Evolutionary conservation across 2,329 filamentous ascomycete genomes (phyloP).

Genomic region (Fusarium nisikadoi): DNA sequence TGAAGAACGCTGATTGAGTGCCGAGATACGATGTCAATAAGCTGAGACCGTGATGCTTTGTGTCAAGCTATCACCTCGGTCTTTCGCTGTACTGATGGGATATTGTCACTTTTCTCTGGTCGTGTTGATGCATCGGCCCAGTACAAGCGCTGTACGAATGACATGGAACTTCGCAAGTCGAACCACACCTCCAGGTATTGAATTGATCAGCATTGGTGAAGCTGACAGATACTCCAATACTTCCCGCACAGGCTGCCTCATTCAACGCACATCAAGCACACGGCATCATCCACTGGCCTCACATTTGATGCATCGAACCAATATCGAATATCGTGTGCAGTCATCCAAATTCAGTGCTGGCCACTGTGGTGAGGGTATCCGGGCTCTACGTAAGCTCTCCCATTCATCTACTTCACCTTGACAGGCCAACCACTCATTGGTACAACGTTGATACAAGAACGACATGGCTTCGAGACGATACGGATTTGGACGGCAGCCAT

Average conservation of each 20-base stretch:
- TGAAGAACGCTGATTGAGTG: not conserved
- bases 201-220: not conserved
- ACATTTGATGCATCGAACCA: not conserved
- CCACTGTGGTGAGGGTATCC: fast-evolving
- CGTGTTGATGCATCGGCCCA: not conserved
- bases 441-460: not conserved
- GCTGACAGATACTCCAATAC: not conserved
- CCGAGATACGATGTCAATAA: fast-evolving
- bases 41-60: not conserved
- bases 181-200: not conserved
- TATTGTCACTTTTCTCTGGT: too few species aligned
- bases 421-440: not conserved
- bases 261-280: not conserved
- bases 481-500: not conserved
- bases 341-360: not conserved
- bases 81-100: not conserved
- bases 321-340: fast-evolving
- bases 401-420: not conserved
- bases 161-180: not conserved
- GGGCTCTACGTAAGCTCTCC: too few species aligned
- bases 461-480: not conserved
- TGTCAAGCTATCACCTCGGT: fast-evolving
- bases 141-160: not conserved
- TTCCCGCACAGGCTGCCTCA: not conserved
- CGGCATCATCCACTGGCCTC: too few species aligned